Evolutionary conservation across 164 flowering plant species (phyloP).

Genomic region (Platanus orientalis): DNA sequence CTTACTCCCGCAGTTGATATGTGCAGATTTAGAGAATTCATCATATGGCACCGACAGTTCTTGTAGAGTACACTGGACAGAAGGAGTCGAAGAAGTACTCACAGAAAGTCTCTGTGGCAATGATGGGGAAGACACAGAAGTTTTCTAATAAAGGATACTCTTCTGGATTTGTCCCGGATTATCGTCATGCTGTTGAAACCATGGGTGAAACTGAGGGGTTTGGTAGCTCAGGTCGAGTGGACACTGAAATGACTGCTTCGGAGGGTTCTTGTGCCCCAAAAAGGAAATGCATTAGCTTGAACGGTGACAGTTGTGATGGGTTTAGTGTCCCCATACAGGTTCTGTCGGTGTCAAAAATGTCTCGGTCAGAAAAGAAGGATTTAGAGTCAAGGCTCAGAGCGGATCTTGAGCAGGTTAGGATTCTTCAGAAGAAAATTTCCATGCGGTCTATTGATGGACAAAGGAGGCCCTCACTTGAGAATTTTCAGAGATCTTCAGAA

Average conservation of each 20-base stretch:
- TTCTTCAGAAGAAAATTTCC: constrained; percentile 41
- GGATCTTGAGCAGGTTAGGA: constrained; percentile 67
- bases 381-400: constrained; percentile 42
- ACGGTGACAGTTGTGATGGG: constrained; percentile 37
- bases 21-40: constrained; percentile 37
- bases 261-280: constrained; percentile 58
- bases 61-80: constrained; percentile 50
- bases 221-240: constrained; percentile 15
- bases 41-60: constrained; percentile 64
- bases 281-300: constrained; percentile 59
- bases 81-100: constrained; percentile 36
- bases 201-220: constrained; percentile 17
- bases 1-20: constrained; percentile 31
- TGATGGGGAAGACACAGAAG: constrained; percentile 9
- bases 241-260: constrained; percentile 50
- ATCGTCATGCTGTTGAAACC: too few relatives aligned
- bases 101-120: constrained; percentile 15
- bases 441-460: constrained; percentile 30
- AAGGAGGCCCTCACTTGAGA: constrained; percentile 32
- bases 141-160: too few relatives aligned
- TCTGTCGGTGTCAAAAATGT: constrained; percentile 59
- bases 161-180: too few relatives aligned
- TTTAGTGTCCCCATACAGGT: constrained; percentile 64
- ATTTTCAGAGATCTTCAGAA: constrained; percentile 19
- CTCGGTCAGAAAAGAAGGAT: constrained; percentile 50